Conservation (phyloP, 108 stramenopile genomes). For the Seminavis robusta region DNA sequence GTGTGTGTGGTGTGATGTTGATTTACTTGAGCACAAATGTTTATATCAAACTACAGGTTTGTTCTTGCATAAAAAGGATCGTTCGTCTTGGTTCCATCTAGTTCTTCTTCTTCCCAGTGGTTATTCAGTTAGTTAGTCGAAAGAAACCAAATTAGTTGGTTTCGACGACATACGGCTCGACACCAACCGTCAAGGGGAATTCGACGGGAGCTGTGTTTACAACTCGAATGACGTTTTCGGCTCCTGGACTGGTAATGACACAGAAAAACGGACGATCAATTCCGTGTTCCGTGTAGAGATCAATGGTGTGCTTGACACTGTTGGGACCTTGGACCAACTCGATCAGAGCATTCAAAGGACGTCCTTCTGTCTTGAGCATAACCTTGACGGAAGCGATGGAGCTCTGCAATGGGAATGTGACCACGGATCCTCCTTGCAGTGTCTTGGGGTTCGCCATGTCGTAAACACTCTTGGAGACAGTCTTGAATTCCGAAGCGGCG, state of each 20-base stretch:
- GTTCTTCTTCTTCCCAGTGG: no score
- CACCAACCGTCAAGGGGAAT: conserved; percentile 44
- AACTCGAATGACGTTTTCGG: conserved; percentile 45
- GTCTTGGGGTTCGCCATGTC: conserved; percentile 21
- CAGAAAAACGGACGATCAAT: conserved; percentile 50
- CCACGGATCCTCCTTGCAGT: conserved; percentile 74
- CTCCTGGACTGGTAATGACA: conserved; percentile 43
- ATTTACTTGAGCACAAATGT: no score
- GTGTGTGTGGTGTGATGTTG: no score
- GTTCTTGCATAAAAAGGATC: no score
- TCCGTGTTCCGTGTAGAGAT: conserved; percentile 50
- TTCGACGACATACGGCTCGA: no score
- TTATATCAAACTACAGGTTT: no score
- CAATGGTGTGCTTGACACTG: conserved; percentile 50
- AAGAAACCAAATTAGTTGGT: no score
- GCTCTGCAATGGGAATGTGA: conserved; percentile 60
- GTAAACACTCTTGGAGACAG: not conserved
- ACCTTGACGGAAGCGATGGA: conserved; percentile 60
- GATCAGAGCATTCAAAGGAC: conserved; percentile 73
- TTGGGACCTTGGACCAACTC: conserved; percentile 78
- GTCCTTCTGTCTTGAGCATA: conserved; percentile 67
- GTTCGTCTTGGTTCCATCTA: no score
- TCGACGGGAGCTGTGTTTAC: conserved; percentile 54
- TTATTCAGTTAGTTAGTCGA: no score
- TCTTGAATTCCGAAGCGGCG: no score